These are phyloP conservation scores for Trametes maxima DNA, from an alignment of 768 basidiomycete species.

Conservation along the genomic window DNA sequence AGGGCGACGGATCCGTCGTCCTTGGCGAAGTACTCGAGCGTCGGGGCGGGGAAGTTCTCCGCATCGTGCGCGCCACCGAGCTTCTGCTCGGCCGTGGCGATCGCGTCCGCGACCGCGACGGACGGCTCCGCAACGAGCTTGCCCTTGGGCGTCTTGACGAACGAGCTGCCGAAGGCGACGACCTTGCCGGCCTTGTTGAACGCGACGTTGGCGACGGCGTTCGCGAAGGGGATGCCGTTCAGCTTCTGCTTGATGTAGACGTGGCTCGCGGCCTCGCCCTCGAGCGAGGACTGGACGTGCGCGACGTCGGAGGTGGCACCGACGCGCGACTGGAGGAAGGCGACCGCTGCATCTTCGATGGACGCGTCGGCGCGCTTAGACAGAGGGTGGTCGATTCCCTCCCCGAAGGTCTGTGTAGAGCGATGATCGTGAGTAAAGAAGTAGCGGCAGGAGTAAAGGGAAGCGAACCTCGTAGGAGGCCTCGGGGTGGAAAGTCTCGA, in stretches of 20 bases:
- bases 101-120: slow-evolving; percentile 39
- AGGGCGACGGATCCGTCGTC: slow-evolving; percentile 43
- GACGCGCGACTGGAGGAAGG: slow-evolving; percentile 29
- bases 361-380: slow-evolving; percentile 29
- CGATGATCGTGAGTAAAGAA: background rate
- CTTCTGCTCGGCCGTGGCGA: slow-evolving; percentile 40
- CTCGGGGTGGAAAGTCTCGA: slow-evolving; percentile 33
- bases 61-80: slow-evolving; percentile 40
- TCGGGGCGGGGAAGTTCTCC: slow-evolving; percentile 39
- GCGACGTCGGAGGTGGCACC: slow-evolving; percentile 23
- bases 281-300: slow-evolving; percentile 25
- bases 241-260: slow-evolving; percentile 31
- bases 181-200: slow-evolving; percentile 46
- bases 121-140: slow-evolving; percentile 37
- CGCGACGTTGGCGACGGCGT: slow-evolving; percentile 48
- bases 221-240: slow-evolving; percentile 40
- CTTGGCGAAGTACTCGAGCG: slow-evolving; percentile 45
- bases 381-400: slow-evolving; percentile 31
- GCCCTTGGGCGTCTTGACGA: slow-evolving; percentile 36
- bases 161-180: slow-evolving; percentile 48
- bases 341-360: slow-evolving; percentile 27
- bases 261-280: slow-evolving; percentile 21
- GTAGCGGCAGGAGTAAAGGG: no score
- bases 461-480: slow-evolving; percentile 30
- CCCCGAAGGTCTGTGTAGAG: slow-evolving; percentile 29